A percentile compares a stretch with the other conserved stretches of the same genome.
Conservation (phyloP, 2,329 filamentous ascomycete genomes). For the Aspergillus pseudotamarii region DNA sequence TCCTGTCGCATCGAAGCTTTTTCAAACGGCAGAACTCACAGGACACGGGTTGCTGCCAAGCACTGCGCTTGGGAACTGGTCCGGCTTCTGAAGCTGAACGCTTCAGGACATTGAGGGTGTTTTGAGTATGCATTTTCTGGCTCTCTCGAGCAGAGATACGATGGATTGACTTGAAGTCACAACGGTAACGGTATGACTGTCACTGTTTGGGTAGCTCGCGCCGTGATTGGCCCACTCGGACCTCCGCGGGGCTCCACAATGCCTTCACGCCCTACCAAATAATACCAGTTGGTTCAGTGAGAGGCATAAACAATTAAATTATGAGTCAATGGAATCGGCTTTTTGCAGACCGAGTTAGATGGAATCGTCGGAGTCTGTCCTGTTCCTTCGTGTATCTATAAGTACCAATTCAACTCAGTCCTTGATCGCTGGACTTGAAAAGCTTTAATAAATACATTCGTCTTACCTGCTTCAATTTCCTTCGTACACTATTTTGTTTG, state of each 20-base stretch:
- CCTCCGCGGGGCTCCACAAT: background rate
- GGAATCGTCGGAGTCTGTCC: background rate
- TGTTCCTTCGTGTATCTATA: background rate
- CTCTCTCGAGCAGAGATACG: background rate
- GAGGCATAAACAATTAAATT: background rate
- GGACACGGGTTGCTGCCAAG: constrained; percentile 9
- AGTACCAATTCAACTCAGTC: background rate
- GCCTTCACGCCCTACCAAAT: background rate
- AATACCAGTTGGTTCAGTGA: background rate
- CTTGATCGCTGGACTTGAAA: background rate
- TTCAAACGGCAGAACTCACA: constrained; percentile 10
- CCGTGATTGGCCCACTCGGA: background rate
- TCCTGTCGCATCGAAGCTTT: constrained; percentile 9
- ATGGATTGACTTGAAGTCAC: background rate
- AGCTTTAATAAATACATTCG: too few relatives aligned
- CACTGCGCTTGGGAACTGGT: background rate
- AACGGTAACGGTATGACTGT: background rate
- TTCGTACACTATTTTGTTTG: background rate
- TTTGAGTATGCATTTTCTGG: background rate
- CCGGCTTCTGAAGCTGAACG: background rate
- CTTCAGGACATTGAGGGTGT: background rate
- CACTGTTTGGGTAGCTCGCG: background rate
- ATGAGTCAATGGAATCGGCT: background rate
- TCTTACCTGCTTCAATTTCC: background rate
- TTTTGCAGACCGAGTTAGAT: background rate